A percentile compares a stretch with the other conserved stretches of the same genome.
phyloP scores from a whole-genome alignment of 2,329 filamentous ascomycete genomes.

The Colletotrichum navitas region DNA sequence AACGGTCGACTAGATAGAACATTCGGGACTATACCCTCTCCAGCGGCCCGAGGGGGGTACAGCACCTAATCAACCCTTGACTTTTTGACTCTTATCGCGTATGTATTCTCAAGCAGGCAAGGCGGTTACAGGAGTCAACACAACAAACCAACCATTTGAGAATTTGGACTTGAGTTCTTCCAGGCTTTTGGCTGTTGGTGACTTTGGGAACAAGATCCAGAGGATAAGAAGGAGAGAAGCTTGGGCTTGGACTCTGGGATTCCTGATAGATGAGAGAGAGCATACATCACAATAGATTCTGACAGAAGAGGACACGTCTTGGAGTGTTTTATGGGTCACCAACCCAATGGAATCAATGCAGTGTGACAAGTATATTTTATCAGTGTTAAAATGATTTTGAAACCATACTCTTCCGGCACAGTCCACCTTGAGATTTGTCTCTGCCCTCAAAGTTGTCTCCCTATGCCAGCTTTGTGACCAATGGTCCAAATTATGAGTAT shows the following conservation, averaged over 20 bases:
- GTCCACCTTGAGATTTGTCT: neutral
- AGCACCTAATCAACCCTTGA: conserved; percentile 19
- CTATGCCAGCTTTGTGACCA: no score
- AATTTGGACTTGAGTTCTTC: conserved; percentile 21
- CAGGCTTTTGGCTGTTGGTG: conserved; percentile 19
- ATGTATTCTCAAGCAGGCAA: conserved; percentile 32
- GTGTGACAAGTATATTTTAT: neutral
- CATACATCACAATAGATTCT: conserved; percentile 36
- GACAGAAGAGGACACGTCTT: neutral
- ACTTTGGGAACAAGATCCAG: conserved; percentile 23
- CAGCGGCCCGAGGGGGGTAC: conserved; percentile 18
- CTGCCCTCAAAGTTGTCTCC: no score
- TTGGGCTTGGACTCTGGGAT: conserved; percentile 36
- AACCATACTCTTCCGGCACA: neutral
- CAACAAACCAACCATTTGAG: conserved; percentile 14
- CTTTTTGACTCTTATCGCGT: conserved; percentile 18
- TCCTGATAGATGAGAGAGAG: conserved; percentile 23
- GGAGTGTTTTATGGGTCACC: neutral
- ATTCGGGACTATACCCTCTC: conserved; percentile 34
- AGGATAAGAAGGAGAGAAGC: conserved; percentile 23
- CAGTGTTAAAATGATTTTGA: neutral
- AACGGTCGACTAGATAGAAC: conserved; percentile 2
- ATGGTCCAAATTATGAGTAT: no score
- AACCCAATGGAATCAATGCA: no score
- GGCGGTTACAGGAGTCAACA: conserved; percentile 39